These are phyloP conservation scores for Penicillium sclerotiorum DNA, from an alignment of 2,329 filamentous ascomycete species.

Conservation along the genomic window DNA sequence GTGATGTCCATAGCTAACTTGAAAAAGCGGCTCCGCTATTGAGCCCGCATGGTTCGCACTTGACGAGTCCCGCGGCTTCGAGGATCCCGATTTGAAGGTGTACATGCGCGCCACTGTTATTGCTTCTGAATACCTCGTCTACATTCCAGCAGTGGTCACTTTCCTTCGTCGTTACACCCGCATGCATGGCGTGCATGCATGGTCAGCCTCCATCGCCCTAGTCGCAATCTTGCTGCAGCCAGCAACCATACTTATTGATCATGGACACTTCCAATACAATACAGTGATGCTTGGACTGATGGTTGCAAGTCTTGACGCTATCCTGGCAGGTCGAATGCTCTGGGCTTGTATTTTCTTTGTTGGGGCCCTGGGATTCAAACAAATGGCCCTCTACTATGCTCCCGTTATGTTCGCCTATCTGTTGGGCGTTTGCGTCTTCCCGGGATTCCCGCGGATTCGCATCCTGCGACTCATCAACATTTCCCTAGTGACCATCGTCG, in stretches of 20 bases:
- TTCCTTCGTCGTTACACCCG: slow-evolving; percentile 82
- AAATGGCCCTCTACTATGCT: slow-evolving; percentile 98
- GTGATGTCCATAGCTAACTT: slow-evolving; percentile 9
- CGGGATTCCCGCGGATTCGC: slow-evolving; percentile 70
- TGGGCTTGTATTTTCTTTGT: slow-evolving; percentile 97
- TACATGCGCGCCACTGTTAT: slow-evolving; percentile 95
- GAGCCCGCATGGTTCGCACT: slow-evolving; percentile 87
- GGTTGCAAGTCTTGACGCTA: slow-evolving; percentile 82
- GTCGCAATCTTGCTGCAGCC: slow-evolving; percentile 92
- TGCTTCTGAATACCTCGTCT: slow-evolving; percentile 86
- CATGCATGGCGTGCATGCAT: slow-evolving; percentile 73
- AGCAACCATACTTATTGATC: slow-evolving; percentile 85
- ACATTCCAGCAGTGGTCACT: slow-evolving; percentile 80
- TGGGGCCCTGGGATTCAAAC: slow-evolving; percentile 91
- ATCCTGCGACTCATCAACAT: slow-evolving; percentile 72
- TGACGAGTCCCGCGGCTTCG: slow-evolving; percentile 76
- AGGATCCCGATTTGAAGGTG: slow-evolving; percentile 79
- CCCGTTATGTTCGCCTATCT: slow-evolving; percentile 91
- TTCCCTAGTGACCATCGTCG: slow-evolving; percentile 68
- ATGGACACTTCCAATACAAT: slow-evolving; percentile 97
- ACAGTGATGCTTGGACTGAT: slow-evolving; percentile 96
- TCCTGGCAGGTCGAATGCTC: slow-evolving; percentile 79
- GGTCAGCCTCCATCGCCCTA: slow-evolving; percentile 82
- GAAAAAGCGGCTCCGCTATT: slow-evolving; percentile 67
- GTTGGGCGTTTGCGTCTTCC: slow-evolving; percentile 81